These are phyloP conservation scores for Eimeria mitis DNA, from an alignment of 169 alveolate species.

Conservation along the genomic window DNA sequence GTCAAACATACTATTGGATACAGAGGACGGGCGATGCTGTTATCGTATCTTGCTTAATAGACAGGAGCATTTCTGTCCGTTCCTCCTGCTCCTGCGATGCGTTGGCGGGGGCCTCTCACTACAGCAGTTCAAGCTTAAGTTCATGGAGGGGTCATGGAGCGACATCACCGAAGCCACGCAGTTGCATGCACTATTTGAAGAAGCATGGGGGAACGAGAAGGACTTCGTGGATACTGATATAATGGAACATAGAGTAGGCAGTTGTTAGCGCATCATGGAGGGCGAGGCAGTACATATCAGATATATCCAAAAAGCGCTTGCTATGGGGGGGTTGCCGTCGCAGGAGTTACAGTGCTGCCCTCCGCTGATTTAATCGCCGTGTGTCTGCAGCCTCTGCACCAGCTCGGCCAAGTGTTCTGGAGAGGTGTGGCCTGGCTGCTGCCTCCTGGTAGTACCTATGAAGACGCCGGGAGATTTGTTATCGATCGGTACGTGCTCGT, in stretches of 20 bases:
- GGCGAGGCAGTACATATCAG: neutral
- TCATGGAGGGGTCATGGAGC: conserved; percentile 84
- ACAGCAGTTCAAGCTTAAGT: conserved; percentile 83
- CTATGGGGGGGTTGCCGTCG: neutral
- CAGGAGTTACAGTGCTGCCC: neutral
- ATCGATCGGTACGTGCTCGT: conserved; percentile 96
- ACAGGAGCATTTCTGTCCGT: conserved; percentile 81
- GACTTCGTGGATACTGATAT: conserved; percentile 91
- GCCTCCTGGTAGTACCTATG: conserved; percentile 94
- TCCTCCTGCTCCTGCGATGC: conserved; percentile 78
- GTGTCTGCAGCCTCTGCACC: conserved; percentile 86
- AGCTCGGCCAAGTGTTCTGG: conserved; percentile 91
- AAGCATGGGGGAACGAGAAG: conserved; percentile 86
- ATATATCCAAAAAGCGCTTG: no score
- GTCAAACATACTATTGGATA: conserved; percentile 85
- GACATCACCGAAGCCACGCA: conserved; percentile 72
- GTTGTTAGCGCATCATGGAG: neutral
- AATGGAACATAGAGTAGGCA: conserved; percentile 88
- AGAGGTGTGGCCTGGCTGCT: conserved; percentile 88
- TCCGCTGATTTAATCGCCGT: neutral
- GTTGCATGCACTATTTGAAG: conserved; percentile 78
- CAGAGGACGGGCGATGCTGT: conserved; percentile 88
- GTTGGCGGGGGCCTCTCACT: conserved; percentile 75
- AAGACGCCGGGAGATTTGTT: conserved; percentile 97
- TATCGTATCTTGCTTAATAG: conserved; percentile 86